phyloP scores from a whole-genome alignment of 2,329 filamentous ascomycete species.

The Talaromyces sp. region DNA sequence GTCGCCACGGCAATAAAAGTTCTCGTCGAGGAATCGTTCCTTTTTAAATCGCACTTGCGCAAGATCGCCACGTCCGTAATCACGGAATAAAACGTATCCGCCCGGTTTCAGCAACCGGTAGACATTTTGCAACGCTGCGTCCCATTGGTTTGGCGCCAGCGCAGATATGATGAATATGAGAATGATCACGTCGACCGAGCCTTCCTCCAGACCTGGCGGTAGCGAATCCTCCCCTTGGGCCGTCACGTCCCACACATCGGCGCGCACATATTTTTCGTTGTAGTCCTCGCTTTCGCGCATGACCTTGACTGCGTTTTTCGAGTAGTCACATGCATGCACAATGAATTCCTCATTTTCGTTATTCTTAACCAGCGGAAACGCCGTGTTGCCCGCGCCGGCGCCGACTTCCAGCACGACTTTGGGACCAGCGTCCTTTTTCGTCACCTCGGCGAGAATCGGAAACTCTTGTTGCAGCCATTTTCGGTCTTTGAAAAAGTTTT shows the following conservation, averaged over 20 bases:
- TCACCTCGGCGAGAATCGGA: conserved; percentile 75
- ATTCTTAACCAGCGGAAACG: conserved; percentile 80
- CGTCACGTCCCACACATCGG: conserved; percentile 92
- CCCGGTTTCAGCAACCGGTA: conserved; percentile 81
- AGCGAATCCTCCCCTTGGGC: conserved; percentile 50
- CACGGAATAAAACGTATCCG: conserved; percentile 89
- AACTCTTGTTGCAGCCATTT: conserved; percentile 98
- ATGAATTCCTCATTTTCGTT: conserved; percentile 79
- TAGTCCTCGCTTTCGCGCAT: conserved; percentile 80
- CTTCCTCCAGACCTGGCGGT: conserved; percentile 70
- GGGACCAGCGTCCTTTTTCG: conserved; percentile 63
- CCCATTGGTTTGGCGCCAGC: conserved; percentile 79
- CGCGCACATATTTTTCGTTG: conserved; percentile 66
- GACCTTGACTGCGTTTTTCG: conserved; percentile 87
- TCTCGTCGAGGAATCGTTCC: conserved; percentile 87
- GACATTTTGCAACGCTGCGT: conserved; percentile 74
- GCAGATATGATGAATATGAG: conserved; percentile 98
- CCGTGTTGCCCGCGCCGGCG: conserved; percentile 92
- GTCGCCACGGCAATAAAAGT: conserved; percentile 94
- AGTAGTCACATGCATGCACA: conserved; percentile 94
- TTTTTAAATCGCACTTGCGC: conserved; percentile 98
- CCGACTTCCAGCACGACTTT: conserved; percentile 81
- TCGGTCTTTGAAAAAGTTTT: conserved; percentile 97
- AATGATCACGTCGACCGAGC: conserved; percentile 84
- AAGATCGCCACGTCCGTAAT: conserved; percentile 92